Evolutionary conservation across 2,329 filamentous ascomycete genomes (phyloP).

Genomic region (Penicillium sp.): DNA sequence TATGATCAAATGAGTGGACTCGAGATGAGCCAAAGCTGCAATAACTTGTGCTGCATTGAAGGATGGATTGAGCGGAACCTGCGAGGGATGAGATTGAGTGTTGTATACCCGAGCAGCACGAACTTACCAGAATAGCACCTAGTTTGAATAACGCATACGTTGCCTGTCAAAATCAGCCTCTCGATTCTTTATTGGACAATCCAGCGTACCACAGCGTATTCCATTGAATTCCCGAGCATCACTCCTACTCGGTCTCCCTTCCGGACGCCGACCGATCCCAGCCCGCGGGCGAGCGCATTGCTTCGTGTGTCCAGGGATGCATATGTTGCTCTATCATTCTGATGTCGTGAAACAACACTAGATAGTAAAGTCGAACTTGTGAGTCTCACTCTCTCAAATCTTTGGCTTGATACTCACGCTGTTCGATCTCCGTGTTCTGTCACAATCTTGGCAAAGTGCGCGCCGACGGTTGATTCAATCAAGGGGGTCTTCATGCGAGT

Average conservation of each 20-base stretch:
- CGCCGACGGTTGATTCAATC: constrained; percentile 49
- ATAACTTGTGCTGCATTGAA: constrained; percentile 81
- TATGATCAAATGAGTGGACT: constrained; percentile 73
- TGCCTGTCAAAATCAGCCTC: constrained; percentile 33
- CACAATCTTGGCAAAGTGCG: constrained; percentile 49
- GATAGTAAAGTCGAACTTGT: neutral
- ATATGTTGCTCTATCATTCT: constrained; percentile 70
- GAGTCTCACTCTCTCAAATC: neutral
- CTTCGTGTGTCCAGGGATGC: constrained; percentile 72
- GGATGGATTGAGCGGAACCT: constrained; percentile 86
- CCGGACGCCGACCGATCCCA: constrained; percentile 69
- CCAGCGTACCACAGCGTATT: constrained; percentile 70
- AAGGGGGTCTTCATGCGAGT: constrained; percentile 42
- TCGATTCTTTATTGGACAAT: neutral
- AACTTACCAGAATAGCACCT: constrained; percentile 75
- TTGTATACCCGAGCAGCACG: neutral
- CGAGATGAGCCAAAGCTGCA: constrained; percentile 75
- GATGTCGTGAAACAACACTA: constrained; percentile 61
- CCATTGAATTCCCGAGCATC: constrained; percentile 79
- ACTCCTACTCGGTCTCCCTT: constrained; percentile 86
- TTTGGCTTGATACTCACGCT: constrained; percentile 49
- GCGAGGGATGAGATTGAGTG: neutral
- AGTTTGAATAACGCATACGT: constrained; percentile 93
- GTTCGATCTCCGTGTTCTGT: constrained; percentile 46
- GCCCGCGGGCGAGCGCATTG: constrained; percentile 71